Evolutionary conservation across 495 filamentous ascomycete genomes (phyloP), one percentile per base, ranked within the genome.

Genomic region (Podospora fimiseda): DNA sequence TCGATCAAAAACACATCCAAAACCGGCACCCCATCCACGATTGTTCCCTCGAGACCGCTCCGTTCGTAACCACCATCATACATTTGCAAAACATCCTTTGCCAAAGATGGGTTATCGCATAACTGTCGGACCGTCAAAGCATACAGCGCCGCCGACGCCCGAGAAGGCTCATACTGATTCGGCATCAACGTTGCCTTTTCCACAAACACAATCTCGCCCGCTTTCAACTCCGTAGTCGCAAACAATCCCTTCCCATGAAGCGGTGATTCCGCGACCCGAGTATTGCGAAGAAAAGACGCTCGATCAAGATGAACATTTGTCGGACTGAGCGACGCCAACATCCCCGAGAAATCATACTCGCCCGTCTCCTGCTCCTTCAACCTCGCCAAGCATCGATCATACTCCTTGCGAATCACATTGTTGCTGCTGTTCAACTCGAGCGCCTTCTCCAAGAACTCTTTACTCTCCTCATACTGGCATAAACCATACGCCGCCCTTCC

Each of bases 1-100:
- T 78, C 70, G 19, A 77, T 52, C 5, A 77, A 54, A 50, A 75
- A 78, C 9, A 74, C 74, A 56, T 83, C 79, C 15, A 83, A 64
- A 1, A 82, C 59, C 1, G 77, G 70, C 24, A 56, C 55, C 3
- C 65, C 71, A 60, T 80, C 79, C 0, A 79, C 63, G 14, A 70
- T 43, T 1, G 49, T 57, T 3, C 68, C 60, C 40, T 69, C 65
- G 40, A 68, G 67, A 1, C 67, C 57, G 14, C 37, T 57, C 8
- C 58, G 53, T 24, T 53, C 39, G 41, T 60, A 60, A 7, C 56
- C 56, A 30, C 79, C 80, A 18, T 69, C 68, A 51, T 77, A 66
- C 5, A 82, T 66, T 23, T 69, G 55, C 14, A 70, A 63, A 16
- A 81, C 68, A 0, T 51, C 46, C 16, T 61, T 19, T 0, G 62